Evolutionary conservation across 352 stramenopile species (phyloP).

Genomic region (Globisporangium nodosum): DNA sequence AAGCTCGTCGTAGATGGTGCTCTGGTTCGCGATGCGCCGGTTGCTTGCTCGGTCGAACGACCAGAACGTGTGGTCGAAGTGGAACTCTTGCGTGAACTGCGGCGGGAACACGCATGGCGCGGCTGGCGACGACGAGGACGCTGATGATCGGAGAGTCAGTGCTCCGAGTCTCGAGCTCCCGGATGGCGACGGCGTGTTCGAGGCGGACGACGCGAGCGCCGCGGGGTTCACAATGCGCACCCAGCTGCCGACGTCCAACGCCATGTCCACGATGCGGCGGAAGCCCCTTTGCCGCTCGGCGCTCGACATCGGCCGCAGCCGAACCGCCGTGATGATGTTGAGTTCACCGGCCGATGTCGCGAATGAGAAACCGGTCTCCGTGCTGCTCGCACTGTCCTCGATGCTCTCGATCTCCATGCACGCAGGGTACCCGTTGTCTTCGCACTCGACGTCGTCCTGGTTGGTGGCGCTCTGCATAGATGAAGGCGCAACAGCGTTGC

Average conservation of each 20-base stretch:
- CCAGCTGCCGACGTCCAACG: constrained; percentile 25
- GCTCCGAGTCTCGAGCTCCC: not conserved
- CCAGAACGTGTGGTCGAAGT: constrained; percentile 72
- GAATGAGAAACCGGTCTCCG: constrained; percentile 11
- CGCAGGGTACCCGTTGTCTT: constrained; percentile 7
- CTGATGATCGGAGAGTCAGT: not conserved
- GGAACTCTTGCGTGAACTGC: constrained; percentile 69
- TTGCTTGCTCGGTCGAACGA: constrained; percentile 39
- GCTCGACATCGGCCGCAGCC: constrained; percentile 61
- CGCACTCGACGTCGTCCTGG: constrained; percentile 6
- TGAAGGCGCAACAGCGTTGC: not conserved
- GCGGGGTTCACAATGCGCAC: constrained; percentile 59
- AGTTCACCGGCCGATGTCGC: constrained; percentile 13
- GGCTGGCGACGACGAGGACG: not conserved
- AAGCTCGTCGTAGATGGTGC: constrained; percentile 50
- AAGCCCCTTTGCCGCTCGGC: constrained; percentile 57
- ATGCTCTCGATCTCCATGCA: constrained; percentile 13
- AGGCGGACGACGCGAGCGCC: constrained; percentile 19
- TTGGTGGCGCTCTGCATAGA: not conserved
- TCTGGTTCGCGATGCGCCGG: constrained; percentile 38
- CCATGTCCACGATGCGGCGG: constrained; percentile 59
- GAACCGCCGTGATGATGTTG: constrained; percentile 64
- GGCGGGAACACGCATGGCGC: constrained; percentile 16
- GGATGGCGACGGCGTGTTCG: constrained; percentile 4
- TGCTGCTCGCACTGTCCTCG: constrained; percentile 8